Evolutionary conservation across 495 filamentous ascomycete species (phyloP).

Genomic region (Xylaria bambusicola): DNA sequence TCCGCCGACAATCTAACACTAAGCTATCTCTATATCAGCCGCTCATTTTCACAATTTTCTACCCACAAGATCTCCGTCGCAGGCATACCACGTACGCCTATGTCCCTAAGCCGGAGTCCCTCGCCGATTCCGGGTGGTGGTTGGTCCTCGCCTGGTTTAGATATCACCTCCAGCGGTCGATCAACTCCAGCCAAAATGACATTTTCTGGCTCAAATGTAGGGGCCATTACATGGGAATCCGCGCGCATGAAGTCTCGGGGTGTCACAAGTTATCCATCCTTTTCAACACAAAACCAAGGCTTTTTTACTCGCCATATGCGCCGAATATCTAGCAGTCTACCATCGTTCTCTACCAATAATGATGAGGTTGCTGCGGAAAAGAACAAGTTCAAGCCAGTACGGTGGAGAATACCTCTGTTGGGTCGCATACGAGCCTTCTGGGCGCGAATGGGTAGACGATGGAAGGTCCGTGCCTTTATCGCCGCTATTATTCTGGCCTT

Average conservation of each 20-base stretch:
- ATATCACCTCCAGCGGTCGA: conserved; percentile 64
- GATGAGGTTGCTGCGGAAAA: conserved; percentile 64
- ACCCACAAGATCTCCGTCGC: conserved; percentile 20
- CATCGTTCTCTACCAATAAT: conserved; percentile 59
- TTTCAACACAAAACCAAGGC: conserved; percentile 72
- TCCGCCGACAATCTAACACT: conserved; percentile 24
- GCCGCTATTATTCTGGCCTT: conserved; percentile 60
- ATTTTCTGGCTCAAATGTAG: conserved; percentile 51
- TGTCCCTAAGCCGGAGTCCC: conserved; percentile 84
- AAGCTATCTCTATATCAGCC: not conserved
- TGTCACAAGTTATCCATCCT: conserved; percentile 73
- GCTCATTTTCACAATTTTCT: not conserved
- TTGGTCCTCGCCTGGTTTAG: conserved; percentile 84
- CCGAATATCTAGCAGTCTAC: conserved; percentile 70
- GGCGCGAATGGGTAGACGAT: conserved; percentile 46
- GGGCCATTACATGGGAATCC: conserved; percentile 77
- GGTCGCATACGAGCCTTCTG: conserved; percentile 40
- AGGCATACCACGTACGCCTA: conserved; percentile 55
- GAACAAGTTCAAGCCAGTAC: conserved; percentile 65
- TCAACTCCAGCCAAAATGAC: conserved; percentile 60
- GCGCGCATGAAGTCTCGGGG: conserved; percentile 71
- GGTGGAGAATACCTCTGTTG: conserved; percentile 44
- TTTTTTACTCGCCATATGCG: conserved; percentile 82
- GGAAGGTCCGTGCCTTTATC: conserved; percentile 62
- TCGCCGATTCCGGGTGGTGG: conserved; percentile 79